Evolutionary conservation across 768 basidiomycete species (phyloP), one percentile per base, ranked within the genome.

Genomic region (Termitomyces sp.): DNA sequence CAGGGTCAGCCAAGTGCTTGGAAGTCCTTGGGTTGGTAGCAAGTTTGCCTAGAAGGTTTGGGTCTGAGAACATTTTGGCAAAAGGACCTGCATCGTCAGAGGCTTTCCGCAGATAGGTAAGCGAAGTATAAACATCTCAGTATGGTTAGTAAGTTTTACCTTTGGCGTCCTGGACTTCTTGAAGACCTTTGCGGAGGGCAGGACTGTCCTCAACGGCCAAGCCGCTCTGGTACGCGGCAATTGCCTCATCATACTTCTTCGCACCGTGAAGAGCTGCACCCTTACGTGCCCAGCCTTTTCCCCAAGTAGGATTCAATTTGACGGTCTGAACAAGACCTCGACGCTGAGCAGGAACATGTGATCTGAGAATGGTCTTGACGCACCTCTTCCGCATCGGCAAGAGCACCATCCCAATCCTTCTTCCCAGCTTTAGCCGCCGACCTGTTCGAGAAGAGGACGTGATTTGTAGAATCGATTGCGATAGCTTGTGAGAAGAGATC

Each of bases 211-310:
- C 95, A 53, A 88, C 71, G 67, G 89, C 84, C 44, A 97, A 76
- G 20, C 95, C 95, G 30, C 76, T 74, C 67, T 95, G 86, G 73
- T 96, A 96, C 8, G 88, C 85, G 57, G 81, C 78, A 63, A 96
- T 88, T 7, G 94, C 94, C 16, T 95, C 92, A 58, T 87, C 89
- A 66, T 84, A 96, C 69, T 81, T 78, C 58, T 80, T 79, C 37
- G 84, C 78, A 34, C 95, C 95, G 67, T 97, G 95, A 60, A 97
- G 74, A 30, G 95, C 95, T 51, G 95, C 95, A 48, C 95, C 95
- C 69, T 94, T 94, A 58, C 95, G 84, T 16, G 88, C 89, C 75
- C 88, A 93, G 6, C 95, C 94, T 70, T 98, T 98, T 30, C 87
- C 77, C 91, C 95, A 97, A 1, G 81, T 76, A 5, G 91, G 85